Percentiles rank a stretch among this genome's conserved stretches.
phyloP scores from a whole-genome alignment of 768 basidiomycete species.

The Tremella yokohamensis region DNA sequence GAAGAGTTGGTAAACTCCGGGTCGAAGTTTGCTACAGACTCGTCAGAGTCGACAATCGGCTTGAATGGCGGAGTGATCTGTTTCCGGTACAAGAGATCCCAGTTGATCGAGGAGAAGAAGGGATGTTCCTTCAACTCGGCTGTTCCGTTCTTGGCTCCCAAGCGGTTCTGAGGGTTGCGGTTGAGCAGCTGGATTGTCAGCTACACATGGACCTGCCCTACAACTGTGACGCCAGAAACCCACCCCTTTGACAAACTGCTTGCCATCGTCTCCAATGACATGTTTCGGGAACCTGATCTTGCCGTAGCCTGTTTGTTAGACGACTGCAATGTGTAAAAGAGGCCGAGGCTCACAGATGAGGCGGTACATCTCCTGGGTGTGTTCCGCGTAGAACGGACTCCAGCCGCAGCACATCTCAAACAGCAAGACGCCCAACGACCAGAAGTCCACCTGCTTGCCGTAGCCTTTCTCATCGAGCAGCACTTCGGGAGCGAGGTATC shows the following conservation, averaged over 20 bases:
- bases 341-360: conserved; percentile 33
- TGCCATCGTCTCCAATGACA: conserved; percentile 95
- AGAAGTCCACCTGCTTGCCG: conserved; percentile 97
- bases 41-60: conserved; percentile 94
- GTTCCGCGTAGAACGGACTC: conserved; percentile 99
- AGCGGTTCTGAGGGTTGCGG: conserved; percentile 94
- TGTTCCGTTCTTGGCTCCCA: conserved; percentile 85
- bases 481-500: conserved; percentile 99
- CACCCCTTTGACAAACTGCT: conserved; percentile 97
- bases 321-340: not conserved
- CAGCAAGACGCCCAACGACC: conserved; percentile 89
- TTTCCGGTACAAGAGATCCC: conserved; percentile 75
- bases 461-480: conserved; percentile 97
- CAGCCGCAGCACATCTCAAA: conserved; percentile 99
- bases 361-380: conserved; percentile 96
- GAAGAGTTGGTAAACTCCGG: conserved; percentile 76
- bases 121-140: conserved; percentile 92
- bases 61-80: conserved; percentile 97
- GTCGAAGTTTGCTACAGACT: conserved; percentile 96
- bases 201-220: conserved; percentile 11
- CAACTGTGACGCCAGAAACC: conserved; percentile 51
- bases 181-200: conserved; percentile 73
- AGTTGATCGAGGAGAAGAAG: conserved; percentile 89
- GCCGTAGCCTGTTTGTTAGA: conserved; percentile 78
- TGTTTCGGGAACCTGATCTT: conserved; percentile 92